Evolutionary conservation across 75 land plant species (phyloP).

Genomic region (Picea glauca): DNA sequence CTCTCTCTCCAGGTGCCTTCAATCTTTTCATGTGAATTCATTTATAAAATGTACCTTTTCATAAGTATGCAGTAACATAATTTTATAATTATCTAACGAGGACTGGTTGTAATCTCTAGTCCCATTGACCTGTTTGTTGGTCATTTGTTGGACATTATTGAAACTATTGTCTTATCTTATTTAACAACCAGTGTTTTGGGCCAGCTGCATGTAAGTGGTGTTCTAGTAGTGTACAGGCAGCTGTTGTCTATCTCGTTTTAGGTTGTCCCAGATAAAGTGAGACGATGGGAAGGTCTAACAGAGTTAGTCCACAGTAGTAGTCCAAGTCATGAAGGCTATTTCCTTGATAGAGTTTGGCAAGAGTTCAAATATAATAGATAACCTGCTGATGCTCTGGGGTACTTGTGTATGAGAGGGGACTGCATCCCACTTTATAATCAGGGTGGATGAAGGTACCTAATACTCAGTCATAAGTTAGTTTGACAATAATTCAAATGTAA

Average conservation of each 20-base stretch:
- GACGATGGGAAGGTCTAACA: not conserved
- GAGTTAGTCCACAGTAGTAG: not conserved
- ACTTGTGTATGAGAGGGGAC: not conserved
- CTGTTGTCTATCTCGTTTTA: not conserved
- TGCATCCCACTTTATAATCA: too few species aligned
- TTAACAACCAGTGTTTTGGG: not conserved
- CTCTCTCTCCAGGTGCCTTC: constrained; percentile 72
- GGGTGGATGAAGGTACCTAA: too few species aligned
- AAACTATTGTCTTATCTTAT: not conserved
- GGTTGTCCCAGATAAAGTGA: not conserved
- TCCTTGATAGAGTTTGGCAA: not conserved
- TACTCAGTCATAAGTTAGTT: not conserved
- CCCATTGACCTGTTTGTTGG: too few species aligned
- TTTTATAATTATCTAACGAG: too few species aligned
- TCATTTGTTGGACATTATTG: too few species aligned
- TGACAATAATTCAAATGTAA: not conserved
- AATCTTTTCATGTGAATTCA: not conserved
- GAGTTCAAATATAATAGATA: not conserved
- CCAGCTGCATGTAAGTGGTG: not conserved
- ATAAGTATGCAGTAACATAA: too few species aligned
- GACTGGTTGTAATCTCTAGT: too few species aligned
- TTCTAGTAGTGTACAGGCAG: not conserved
- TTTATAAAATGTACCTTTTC: not conserved
- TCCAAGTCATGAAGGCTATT: too few species aligned
- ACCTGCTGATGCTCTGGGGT: not conserved